phyloP scores from a whole-genome alignment of 371 early-diverging fungal genomes.

The Coemansia sp. region DNA sequence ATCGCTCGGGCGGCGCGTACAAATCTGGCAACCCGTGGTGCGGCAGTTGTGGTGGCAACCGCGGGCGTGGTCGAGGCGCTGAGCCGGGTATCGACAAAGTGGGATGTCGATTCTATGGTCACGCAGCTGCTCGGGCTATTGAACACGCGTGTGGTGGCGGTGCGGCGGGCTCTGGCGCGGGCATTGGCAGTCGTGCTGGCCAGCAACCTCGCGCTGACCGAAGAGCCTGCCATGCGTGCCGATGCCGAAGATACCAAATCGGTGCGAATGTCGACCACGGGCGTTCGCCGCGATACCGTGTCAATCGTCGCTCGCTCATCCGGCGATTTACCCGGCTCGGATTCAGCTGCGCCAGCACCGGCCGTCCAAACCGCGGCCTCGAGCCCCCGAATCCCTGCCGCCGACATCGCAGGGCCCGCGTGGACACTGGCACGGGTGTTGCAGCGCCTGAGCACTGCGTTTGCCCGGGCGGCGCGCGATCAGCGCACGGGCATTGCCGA shows the following conservation, averaged over 20 bases:
- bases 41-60: constrained; percentile 65
- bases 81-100: constrained; percentile 10
- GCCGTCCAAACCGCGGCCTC: not conserved
- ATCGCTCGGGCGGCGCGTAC: constrained; percentile 65
- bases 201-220: not conserved
- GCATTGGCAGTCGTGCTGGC: constrained; percentile 38
- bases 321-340: too few relatives aligned
- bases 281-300: too few relatives aligned
- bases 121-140: constrained; percentile 29
- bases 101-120: constrained; percentile 25
- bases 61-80: constrained; percentile 24
- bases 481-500: constrained; percentile 78
- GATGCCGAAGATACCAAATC: too few relatives aligned
- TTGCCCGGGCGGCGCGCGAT: constrained; percentile 69
- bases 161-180: constrained; percentile 38
- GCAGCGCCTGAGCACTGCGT: constrained; percentile 58
- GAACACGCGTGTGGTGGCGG: constrained; percentile 33
- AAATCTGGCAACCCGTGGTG: constrained; percentile 72
- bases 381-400: not conserved
- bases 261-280: too few relatives aligned
- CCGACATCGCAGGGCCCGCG: not conserved
- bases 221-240: not conserved
- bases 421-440: constrained; percentile 11
- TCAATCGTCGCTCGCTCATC: too few relatives aligned
- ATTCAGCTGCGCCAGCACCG: not conserved